Percentiles rank a stretch among this genome's conserved stretches.
Evolutionary conservation across 2,329 filamentous ascomycete species (phyloP).

Genomic region (Pseudopyrenochaeta lycopersici): DNA sequence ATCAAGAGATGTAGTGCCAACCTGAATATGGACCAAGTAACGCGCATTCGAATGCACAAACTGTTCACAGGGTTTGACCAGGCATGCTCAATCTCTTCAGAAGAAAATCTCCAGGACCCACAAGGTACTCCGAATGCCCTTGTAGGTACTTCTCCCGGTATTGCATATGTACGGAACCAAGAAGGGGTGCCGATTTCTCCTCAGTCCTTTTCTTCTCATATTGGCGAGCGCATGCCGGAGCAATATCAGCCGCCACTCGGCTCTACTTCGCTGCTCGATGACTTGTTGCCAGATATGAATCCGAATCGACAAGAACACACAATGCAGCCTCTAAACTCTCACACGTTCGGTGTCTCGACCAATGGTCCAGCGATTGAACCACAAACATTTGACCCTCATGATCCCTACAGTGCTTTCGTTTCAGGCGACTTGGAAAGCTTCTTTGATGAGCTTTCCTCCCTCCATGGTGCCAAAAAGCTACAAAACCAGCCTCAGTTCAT

Average conservation of each 20-base stretch:
- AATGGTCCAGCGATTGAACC: not conserved
- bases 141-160: conserved; percentile 2
- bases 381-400: conserved; percentile 7
- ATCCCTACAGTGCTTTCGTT: conserved; percentile 45
- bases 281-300: conserved; percentile 33
- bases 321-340: conserved; percentile 9
- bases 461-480: conserved; percentile 63
- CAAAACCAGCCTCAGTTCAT: conserved; percentile 70
- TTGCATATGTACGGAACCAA: conserved; percentile 6
- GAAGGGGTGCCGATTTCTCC: conserved; percentile 21
- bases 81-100: conserved; percentile 5
- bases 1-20: conserved; percentile 18
- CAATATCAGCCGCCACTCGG: conserved; percentile 7
- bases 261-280: conserved; percentile 25
- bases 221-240: conserved; percentile 3
- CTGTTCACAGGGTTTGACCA: conserved; percentile 19
- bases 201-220: conserved; percentile 11
- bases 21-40: conserved; percentile 16
- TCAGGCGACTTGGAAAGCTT: conserved; percentile 58
- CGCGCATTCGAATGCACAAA: conserved; percentile 20
- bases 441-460: conserved; percentile 65
- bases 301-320: conserved; percentile 2
- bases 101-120: not conserved
- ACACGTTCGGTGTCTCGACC: conserved; percentile 12
- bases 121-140: not conserved